These are phyloP conservation scores for Rhizopogon hawkerae DNA, from an alignment of 1,284 basidiomycete genomes.

Conservation along the genomic window DNA sequence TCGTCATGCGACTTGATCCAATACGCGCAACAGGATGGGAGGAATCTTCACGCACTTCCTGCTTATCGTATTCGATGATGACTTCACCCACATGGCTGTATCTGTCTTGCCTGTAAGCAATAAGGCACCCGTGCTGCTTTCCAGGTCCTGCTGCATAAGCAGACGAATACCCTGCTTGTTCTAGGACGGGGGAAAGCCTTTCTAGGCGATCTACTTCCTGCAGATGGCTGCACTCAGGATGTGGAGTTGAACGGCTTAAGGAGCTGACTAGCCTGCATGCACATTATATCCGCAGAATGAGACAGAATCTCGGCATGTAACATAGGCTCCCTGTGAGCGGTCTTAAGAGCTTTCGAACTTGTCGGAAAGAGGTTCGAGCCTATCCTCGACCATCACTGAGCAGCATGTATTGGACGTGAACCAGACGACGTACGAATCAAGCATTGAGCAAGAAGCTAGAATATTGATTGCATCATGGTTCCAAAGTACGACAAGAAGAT, in stretches of 20 bases:
- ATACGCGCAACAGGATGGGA: conserved; percentile 29
- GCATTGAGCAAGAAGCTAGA: conserved; percentile 66
- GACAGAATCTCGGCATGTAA: conserved; percentile 62
- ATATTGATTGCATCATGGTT: conserved; percentile 7
- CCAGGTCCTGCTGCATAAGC: conserved; percentile 57
- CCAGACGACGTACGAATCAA: conserved; percentile 57
- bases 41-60: conserved; percentile 38
- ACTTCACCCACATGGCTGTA: conserved; percentile 41
- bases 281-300: conserved; percentile 68
- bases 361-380: conserved; percentile 81
- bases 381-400: conserved; percentile 23
- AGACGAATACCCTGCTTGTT: conserved; percentile 50
- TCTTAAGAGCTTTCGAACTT: conserved; percentile 69
- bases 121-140: conserved; percentile 79
- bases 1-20: conserved; percentile 68
- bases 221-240: background rate
- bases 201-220: conserved; percentile 74
- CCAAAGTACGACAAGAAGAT: conserved; percentile 10
- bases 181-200: conserved; percentile 52
- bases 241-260: background rate
- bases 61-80: conserved; percentile 61
- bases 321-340: conserved; percentile 64
- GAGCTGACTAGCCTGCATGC: conserved; percentile 58
- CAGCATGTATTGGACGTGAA: conserved; percentile 1
- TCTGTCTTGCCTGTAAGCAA: conserved; percentile 54